These are phyloP conservation scores for Cucumis hystrix DNA, from an alignment of 306 rosid species.

Conservation along the genomic window DNA sequence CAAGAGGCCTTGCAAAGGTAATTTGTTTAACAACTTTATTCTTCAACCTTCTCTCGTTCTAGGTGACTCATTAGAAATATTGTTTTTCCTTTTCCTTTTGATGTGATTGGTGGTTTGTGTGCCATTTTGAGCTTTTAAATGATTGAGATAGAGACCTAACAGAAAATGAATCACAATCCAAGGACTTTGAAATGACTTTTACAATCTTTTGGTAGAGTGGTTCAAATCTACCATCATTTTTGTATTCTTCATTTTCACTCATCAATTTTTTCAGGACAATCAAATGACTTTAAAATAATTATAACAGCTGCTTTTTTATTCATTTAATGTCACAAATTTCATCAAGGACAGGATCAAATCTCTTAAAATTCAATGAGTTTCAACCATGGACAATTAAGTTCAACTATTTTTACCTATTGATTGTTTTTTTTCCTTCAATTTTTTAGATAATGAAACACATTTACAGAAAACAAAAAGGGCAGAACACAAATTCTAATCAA, in stretches of 20 bases:
- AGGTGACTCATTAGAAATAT: background rate
- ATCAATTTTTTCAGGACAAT: too few species aligned
- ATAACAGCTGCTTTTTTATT: too few species aligned
- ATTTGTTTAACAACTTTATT: background rate
- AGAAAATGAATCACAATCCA: background rate
- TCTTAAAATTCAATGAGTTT: too few species aligned
- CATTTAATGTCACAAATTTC: too few species aligned
- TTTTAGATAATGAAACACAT: background rate
- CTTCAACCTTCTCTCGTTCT: background rate
- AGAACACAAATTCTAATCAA: background rate
- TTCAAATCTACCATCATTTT: background rate
- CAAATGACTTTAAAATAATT: too few species aligned
- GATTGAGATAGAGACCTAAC: background rate
- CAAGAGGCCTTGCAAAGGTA: background rate
- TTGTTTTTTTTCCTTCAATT: too few species aligned
- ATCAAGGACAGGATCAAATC: too few species aligned
- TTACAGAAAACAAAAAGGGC: background rate
- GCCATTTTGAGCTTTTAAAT: background rate
- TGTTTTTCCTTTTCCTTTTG: background rate
- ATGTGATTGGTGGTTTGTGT: background rate
- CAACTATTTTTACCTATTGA: background rate
- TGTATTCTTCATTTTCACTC: too few species aligned
- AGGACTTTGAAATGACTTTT: background rate
- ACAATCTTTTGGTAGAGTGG: background rate
- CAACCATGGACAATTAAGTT: background rate